These are phyloP conservation scores for Angophora floribunda DNA, from an alignment of 345 rosid genomes.

Conservation along the genomic window DNA sequence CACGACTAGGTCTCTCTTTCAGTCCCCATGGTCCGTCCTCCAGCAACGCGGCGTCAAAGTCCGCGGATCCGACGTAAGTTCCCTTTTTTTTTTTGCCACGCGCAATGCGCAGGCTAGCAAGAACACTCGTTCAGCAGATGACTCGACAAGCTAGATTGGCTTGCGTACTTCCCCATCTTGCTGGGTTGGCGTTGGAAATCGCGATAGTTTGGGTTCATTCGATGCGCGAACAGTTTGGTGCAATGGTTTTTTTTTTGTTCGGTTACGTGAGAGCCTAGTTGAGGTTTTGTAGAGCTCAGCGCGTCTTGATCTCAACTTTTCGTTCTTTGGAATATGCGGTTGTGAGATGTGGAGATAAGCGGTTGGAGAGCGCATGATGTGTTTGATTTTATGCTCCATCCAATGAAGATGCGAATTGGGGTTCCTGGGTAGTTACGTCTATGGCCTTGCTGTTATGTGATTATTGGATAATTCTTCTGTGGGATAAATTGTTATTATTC, in stretches of 20 bases:
- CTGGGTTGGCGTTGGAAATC: not conserved
- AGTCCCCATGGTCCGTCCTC: conserved; percentile 41
- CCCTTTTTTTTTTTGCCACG: not conserved
- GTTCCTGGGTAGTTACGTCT: not conserved
- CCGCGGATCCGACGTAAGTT: conserved; percentile 60
- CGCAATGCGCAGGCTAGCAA: not conserved
- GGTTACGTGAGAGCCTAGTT: not conserved
- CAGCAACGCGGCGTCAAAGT: conserved; percentile 72
- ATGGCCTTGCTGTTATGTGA: not conserved
- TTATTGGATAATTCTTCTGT: not conserved
- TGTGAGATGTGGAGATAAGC: not conserved
- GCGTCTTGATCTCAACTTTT: not conserved
- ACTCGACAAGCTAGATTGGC: not conserved
- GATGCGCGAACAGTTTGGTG: not conserved
- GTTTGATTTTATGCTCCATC: not conserved
- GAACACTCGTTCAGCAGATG: not conserved
- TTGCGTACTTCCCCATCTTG: not conserved
- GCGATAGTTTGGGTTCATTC: not conserved
- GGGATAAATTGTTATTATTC: not conserved
- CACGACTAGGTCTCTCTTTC: not conserved
- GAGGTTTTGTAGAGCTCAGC: not conserved
- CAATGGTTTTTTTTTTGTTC: not conserved
- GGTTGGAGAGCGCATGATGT: not conserved
- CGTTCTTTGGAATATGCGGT: not conserved
- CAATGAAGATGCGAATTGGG: not conserved